Base-by-base conservation (phyloP, 2,329 filamentous ascomycete genomes). In the Aspergillus amoenus region DNA sequence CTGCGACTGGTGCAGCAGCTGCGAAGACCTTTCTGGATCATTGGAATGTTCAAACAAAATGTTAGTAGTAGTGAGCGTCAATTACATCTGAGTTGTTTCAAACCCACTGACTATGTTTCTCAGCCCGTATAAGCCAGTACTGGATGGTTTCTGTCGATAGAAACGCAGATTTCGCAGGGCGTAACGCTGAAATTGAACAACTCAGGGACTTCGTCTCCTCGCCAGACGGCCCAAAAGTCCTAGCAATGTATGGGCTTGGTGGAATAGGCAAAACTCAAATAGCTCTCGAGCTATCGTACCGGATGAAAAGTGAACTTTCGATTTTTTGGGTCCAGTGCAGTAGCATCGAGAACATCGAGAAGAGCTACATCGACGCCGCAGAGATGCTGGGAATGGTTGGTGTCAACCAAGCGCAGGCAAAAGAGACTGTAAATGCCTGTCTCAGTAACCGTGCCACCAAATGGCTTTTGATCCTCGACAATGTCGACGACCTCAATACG, bases 291-390 rank as follows among this genome's bases (percentile, higher is more conserved):
- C 58, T 65, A 24, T 61, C 64, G 7, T 64, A 68, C 47, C 61
- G 57, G 5, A 27, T 64, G 18, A 59, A 44, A 8, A 13, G 6
- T 15, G 59, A 66, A 9, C 17, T 17, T 34, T 68, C 61, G 22
- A 54, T 68, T 11, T 69, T 71, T 45, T 70, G 68, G 67, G 53
- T 70, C 15, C 61, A 66, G 47, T 65, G 64, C 27, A 66, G 61
- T 27, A 68, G 58, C 52, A 39, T 50, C 9, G 60, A 52, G 21
- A 57, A 12, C 4, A 50, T 66, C 30, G 56, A 64, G 17, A 57
- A 66, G 27, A 54, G 50, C 2, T 64, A 45, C 39, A 15, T 60
- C 17, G 43, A 37, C 18, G 61, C 62, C 27, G 18, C 45, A 17
- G 22, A 49, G 17, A 50, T 27, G 5, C 22, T 63, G 4, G 58